Conservation (phyloP, 345 rosid species). For the rapeseed (Brassica napus) region Da-Ae NC_063439.1:11530001-11530500, state of each 20-base stretch:
- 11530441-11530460: conserved; percentile 47
- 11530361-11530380: conserved; percentile 91
- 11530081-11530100: conserved; percentile 88
- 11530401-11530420: conserved; percentile 89
- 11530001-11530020: not conserved
- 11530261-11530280: conserved; percentile 2
- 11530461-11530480: not conserved
- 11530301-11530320: conserved; percentile 7
- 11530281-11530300: not conserved
- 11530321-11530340: conserved; percentile 82
- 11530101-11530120: conserved; percentile 87
- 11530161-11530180: conserved; percentile 89
- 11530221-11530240: conserved; percentile 44
- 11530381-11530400: conserved; percentile 88
- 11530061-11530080: conserved; percentile 80
- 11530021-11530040: conserved; percentile 82
- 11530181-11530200: conserved; percentile 84
- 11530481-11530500: conserved; percentile 19
- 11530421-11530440: conserved; percentile 83
- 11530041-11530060: conserved; percentile 96
- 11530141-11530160: conserved; percentile 93
- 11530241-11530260: conserved; percentile 3
- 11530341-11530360: conserved; percentile 87
- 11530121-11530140: conserved; percentile 90
- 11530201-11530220: conserved; percentile 88